Evolutionary conservation across 768 basidiomycete genomes (phyloP).

Genomic region (Xerocomellus chrysenteron): DNA sequence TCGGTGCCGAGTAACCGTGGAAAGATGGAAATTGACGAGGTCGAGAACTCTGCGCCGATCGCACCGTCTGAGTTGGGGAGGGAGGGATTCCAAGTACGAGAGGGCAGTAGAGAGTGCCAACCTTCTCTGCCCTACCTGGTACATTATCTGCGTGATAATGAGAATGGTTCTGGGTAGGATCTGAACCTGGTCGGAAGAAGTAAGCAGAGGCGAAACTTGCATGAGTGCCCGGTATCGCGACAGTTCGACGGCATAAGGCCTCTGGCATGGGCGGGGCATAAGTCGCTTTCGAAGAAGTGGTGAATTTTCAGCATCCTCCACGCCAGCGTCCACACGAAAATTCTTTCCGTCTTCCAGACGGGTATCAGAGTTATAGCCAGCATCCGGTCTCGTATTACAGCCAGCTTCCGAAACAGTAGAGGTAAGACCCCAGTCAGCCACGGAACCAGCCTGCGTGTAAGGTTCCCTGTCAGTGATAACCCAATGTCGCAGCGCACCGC

Average conservation of each 20-base stretch:
- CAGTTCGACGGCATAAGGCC: conserved; percentile 8
- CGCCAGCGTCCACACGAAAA: not conserved
- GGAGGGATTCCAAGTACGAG: conserved; percentile 50
- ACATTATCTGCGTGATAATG: conserved; percentile 46
- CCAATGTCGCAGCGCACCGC: conserved; percentile 32
- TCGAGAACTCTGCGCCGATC: conserved; percentile 42
- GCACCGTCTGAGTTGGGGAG: conserved; percentile 38
- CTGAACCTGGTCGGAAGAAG: conserved; percentile 31
- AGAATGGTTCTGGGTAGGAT: conserved; percentile 45
- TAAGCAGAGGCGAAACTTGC: conserved; percentile 40
- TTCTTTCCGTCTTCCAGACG: not conserved
- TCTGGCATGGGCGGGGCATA: conserved; percentile 14
- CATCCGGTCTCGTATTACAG: not conserved
- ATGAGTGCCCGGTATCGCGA: conserved; percentile 41
- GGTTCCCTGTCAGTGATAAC: conserved; percentile 1
- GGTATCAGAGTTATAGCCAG: not conserved
- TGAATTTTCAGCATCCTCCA: not conserved
- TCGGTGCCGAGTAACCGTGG: conserved; percentile 36
- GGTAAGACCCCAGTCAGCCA: not conserved
- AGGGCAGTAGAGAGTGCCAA: conserved; percentile 46
- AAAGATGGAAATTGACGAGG: conserved; percentile 48
- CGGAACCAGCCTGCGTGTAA: not conserved
- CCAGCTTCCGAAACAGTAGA: not conserved
- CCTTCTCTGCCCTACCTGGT: conserved; percentile 38
- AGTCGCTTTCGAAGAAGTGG: conserved; percentile 10